These are phyloP conservation scores for Podospora conica DNA, from an alignment of 495 filamentous ascomycete genomes.

Conservation along the genomic window DNA sequence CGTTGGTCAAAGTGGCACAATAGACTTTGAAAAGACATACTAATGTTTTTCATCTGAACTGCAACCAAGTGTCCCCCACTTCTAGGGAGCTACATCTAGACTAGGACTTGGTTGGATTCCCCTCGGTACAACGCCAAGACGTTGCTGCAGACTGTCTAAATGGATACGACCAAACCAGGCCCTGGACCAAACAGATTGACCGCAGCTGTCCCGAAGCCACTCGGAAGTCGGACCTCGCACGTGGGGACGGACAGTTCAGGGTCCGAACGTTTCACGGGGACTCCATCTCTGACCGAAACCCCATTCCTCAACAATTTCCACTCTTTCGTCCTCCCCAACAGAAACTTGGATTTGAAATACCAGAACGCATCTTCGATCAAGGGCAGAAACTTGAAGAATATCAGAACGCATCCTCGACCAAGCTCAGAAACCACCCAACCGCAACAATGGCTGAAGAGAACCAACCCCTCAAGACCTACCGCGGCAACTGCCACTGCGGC, in stretches of 20 bases:
- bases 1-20: too few species aligned
- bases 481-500: constrained; percentile 53
- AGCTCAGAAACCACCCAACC: not conserved
- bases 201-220: too few species aligned
- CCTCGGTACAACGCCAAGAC: not conserved
- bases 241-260: not conserved
- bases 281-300: not conserved
- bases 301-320: not conserved
- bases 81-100: too few species aligned
- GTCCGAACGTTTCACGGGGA: not conserved
- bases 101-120: not conserved
- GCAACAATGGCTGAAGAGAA: constrained; percentile 18
- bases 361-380: not conserved
- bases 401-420: not conserved
- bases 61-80: too few species aligned
- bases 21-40: too few species aligned
- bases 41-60: too few species aligned
- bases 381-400: not conserved
- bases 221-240: not conserved
- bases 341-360: too few species aligned
- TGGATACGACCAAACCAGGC: not conserved
- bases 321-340: not conserved
- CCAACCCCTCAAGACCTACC: constrained; percentile 39
- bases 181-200: too few species aligned
- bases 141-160: not conserved